Evolutionary conservation across 352 stramenopile species (phyloP), one percentile per base, ranked within the genome.

Genomic region (Globisporangium irregulare): DNA sequence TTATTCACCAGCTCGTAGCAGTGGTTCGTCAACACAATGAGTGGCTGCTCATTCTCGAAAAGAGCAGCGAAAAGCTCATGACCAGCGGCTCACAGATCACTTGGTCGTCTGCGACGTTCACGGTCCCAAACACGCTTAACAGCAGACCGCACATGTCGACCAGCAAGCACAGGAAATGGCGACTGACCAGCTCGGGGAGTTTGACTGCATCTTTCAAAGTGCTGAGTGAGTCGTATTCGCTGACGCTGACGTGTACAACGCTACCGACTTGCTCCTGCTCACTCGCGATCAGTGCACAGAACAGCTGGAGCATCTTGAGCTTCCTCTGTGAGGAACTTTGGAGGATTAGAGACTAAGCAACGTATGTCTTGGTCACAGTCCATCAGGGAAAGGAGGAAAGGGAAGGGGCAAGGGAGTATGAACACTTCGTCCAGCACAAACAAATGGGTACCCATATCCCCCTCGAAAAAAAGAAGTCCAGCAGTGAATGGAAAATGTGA

Each of bases 71-170:
- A 25, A 72, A 72, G 55, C 64, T 74, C 63, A 66, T 66, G 38
- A 60, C 60, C 41, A 74, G 62, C 22, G 71, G 71, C 51, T 77
- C 68, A 34, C 71, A 77, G 34, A 77, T 64, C 48, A 53, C 68
- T 27, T 63, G 58, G 65, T 72, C 43, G 59, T 73, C 59, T 59
- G 60, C 38, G 14, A 63, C 58, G 22, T 76, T 74, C 29, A 74
- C 64, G 50, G 72, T 66, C 25, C 68, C 71, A 68, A 69, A 74
- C 46, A 70, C 68, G 18, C 63, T 77, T n/a, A 74, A 43, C 48
- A 70, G 15, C 4, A 54, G 61, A 12, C 71, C 71, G 65, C 67
- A 77, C 22, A 77, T 64, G 63, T 70, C 56, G 64, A 74, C 59
- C 54, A 74, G 41, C 46, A 77, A 72, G 46, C 71, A 69, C 64